A percentile compares a stretch with the other conserved stretches of the same genome.
phyloP scores from a whole-genome alignment of 148 eudicot genomes.

The Limonium bicolor region DNA sequence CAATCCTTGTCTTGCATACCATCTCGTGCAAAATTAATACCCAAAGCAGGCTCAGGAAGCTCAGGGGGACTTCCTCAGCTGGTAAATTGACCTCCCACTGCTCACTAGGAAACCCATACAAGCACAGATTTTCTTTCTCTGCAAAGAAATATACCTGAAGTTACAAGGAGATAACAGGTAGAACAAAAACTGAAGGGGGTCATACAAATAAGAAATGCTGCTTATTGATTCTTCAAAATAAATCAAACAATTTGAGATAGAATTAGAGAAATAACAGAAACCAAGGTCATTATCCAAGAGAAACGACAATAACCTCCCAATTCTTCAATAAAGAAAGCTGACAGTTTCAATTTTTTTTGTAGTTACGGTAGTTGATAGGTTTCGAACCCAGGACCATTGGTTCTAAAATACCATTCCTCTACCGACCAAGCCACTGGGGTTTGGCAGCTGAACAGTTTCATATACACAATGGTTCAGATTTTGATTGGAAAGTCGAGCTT shows the following conservation, averaged over 20 bases:
- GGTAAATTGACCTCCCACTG: constrained; percentile 84
- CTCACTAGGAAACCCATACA: constrained; percentile 78
- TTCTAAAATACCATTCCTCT: no score
- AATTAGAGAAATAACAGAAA: background rate
- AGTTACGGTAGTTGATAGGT: no score
- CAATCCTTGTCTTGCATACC: constrained; percentile 88
- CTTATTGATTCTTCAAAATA: background rate
- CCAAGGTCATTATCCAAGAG: background rate
- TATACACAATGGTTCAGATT: no score
- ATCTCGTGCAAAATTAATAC: constrained; percentile 83
- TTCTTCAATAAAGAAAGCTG: no score
- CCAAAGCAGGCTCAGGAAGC: constrained; percentile 87
- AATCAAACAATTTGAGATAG: background rate
- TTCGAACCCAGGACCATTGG: no score
- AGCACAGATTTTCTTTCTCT: constrained; percentile 86
- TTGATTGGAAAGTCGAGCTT: no score
- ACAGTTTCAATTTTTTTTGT: no score
- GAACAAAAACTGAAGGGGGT: no score
- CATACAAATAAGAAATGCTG: background rate
- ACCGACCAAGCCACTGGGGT: no score
- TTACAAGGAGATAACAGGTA: no score
- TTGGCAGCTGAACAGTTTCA: no score
- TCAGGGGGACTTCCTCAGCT: constrained; percentile 42
- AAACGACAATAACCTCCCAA: background rate
- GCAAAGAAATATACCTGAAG: constrained; percentile 7